Conservation (phyloP, 1,284 basidiomycete genomes). For the Stygiomarasmius scandens region DNA sequence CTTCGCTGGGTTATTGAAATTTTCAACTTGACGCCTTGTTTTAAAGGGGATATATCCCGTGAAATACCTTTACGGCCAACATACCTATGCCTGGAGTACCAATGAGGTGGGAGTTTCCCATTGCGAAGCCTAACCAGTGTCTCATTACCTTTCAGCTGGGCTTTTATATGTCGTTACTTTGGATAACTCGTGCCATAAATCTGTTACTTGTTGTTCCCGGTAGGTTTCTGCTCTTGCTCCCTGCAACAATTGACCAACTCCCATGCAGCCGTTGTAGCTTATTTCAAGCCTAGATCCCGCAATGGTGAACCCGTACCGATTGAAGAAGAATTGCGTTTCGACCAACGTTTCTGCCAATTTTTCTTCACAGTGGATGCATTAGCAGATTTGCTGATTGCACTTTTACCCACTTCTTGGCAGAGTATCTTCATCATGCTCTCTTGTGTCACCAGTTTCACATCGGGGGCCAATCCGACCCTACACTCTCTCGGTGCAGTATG, state of each 20-base stretch:
- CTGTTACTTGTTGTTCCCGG: constrained; percentile 51
- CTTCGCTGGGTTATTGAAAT: too few species aligned
- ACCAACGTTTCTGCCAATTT: constrained; percentile 43
- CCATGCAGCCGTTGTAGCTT: constrained; percentile 42
- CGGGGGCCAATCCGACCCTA: constrained; percentile 50
- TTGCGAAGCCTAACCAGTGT: background rate
- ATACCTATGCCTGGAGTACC: constrained; percentile 52
- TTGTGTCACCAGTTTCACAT: constrained; percentile 47
- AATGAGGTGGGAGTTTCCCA: constrained; percentile 36
- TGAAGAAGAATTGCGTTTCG: constrained; percentile 45
- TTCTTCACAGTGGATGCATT: constrained; percentile 47
- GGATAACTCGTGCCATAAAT: constrained; percentile 50
- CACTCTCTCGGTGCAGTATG: constrained; percentile 52
- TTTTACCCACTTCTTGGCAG: constrained; percentile 39
- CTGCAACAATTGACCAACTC: background rate
- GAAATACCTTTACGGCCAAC: constrained; percentile 56
- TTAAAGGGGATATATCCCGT: constrained; percentile 51
- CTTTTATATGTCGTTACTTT: constrained; percentile 55
- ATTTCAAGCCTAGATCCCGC: constrained; percentile 44
- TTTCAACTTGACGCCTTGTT: background rate
- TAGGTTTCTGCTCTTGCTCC: constrained; percentile 27
- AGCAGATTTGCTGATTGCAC: constrained; percentile 45
- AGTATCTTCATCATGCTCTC: constrained; percentile 38
- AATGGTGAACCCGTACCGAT: constrained; percentile 32
- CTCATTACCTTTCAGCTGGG: constrained; percentile 36